phyloP scores from a whole-genome alignment of 768 basidiomycete species.

The Coprinopsis cinerea region DNA sequence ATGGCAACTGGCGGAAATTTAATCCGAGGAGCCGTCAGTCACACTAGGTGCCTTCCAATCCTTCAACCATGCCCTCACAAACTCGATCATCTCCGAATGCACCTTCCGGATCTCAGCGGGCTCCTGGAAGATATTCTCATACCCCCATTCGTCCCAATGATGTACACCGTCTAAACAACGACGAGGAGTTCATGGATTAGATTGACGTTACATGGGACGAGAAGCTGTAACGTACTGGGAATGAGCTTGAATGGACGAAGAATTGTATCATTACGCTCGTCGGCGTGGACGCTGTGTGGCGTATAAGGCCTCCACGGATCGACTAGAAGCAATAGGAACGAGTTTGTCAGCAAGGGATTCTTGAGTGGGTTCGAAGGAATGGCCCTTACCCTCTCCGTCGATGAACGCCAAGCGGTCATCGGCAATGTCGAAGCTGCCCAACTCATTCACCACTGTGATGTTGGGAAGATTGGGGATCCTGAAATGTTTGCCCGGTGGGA shows the following conservation, averaged over 20 bases:
- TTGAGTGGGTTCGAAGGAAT: neutral
- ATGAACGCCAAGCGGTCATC: slow-evolving; percentile 83
- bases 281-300: slow-evolving; percentile 72
- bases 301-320: slow-evolving; percentile 91
- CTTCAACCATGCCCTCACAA: slow-evolving; percentile 71
- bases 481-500: slow-evolving; percentile 71
- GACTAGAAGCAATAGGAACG: slow-evolving; percentile 32
- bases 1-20: neutral
- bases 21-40: neutral
- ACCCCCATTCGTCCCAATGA: slow-evolving; percentile 74
- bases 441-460: slow-evolving; percentile 70
- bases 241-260: slow-evolving; percentile 83
- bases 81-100: slow-evolving; percentile 73
- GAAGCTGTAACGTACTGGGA: slow-evolving; percentile 48
- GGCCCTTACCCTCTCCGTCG: slow-evolving; percentile 65
- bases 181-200: too few relatives aligned
- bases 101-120: slow-evolving; percentile 76
- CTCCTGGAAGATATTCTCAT: slow-evolving; percentile 52
- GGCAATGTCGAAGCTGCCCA: slow-evolving; percentile 82
- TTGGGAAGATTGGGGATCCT: slow-evolving; percentile 70
- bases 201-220: neutral
- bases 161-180: slow-evolving; percentile 73
- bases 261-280: slow-evolving; percentile 62
- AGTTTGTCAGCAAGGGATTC: neutral
- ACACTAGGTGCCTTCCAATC: slow-evolving; percentile 33